These are phyloP conservation scores for Parmales sp. DNA, from an alignment of 108 stramenopile genomes.

Conservation along the genomic window DNA sequence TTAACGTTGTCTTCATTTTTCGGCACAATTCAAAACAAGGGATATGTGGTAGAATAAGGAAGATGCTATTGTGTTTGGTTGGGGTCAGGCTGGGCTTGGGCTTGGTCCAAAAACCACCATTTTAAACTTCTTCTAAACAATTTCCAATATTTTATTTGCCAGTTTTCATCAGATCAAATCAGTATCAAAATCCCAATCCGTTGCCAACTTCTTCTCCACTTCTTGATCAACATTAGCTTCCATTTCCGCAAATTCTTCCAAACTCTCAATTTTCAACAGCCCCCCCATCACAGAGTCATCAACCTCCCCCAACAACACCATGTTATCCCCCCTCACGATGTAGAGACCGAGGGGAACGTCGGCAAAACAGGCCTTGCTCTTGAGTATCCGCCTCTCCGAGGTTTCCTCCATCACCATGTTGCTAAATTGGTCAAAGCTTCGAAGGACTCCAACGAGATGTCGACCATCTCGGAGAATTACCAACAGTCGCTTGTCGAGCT, in stretches of 20 bases:
- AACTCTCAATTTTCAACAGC: conserved; percentile 36
- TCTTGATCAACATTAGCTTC: conserved; percentile 29
- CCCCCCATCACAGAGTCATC: conserved; percentile 25
- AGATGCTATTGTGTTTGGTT: too few relatives aligned
- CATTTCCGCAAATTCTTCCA: conserved; percentile 46
- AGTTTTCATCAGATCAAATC: too few relatives aligned
- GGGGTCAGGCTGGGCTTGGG: too few relatives aligned
- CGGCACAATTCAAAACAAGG: too few relatives aligned
- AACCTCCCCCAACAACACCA: conserved; percentile 83
- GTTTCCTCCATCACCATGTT: conserved; percentile 85
- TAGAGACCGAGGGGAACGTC: conserved; percentile 71
- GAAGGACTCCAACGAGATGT: conserved; percentile 74
- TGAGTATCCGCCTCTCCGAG: conserved; percentile 64
- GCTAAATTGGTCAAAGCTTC: conserved; percentile 86
- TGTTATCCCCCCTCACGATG: conserved; percentile 75
- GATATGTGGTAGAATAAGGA: too few relatives aligned
- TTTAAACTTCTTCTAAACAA: too few relatives aligned
- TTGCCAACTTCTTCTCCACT: conserved; percentile 24
- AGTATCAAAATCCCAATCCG: conserved; percentile 71
- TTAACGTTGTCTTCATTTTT: too few relatives aligned
- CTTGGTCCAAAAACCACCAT: too few relatives aligned
- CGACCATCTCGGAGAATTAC: conserved; percentile 85
- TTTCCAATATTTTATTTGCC: too few relatives aligned
- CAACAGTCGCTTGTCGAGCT: conserved; percentile 73
- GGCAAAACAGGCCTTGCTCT: conserved; percentile 30